Evolutionary conservation across 768 basidiomycete species (phyloP).

Genomic region (Leccinum rimulosum): DNA sequence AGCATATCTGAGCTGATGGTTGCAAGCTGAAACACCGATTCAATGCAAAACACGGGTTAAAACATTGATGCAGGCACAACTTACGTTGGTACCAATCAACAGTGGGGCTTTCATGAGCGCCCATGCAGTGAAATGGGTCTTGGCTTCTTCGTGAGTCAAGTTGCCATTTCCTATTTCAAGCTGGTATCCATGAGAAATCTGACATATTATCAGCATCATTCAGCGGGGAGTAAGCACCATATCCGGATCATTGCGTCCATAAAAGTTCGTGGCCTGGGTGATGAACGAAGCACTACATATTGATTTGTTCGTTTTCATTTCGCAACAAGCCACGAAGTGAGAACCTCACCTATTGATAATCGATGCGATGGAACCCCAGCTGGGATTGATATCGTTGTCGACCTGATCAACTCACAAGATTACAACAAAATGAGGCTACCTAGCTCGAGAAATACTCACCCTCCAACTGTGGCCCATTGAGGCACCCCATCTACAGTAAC

Average conservation of each 20-base stretch:
- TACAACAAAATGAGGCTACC: not conserved
- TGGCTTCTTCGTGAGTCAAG: slow-evolving; percentile 59
- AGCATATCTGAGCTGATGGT: slow-evolving; percentile 48
- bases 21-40: slow-evolving; percentile 40
- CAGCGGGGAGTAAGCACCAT: slow-evolving; percentile 39
- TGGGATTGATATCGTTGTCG: slow-evolving; percentile 28
- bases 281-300: slow-evolving; percentile 57
- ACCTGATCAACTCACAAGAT: slow-evolving; percentile 9
- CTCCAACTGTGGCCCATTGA: slow-evolving; percentile 40
- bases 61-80: slow-evolving; percentile 12
- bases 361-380: slow-evolving; percentile 49
- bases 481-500: slow-evolving; percentile 33
- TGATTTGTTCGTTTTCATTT: not conserved
- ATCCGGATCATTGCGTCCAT: slow-evolving; percentile 64
- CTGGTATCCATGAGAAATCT: slow-evolving; percentile 27
- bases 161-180: slow-evolving; percentile 64
- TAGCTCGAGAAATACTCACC: slow-evolving; percentile 29
- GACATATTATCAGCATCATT: not conserved
- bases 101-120: slow-evolving; percentile 66
- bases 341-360: slow-evolving; percentile 52
- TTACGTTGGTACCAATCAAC: slow-evolving; percentile 58
- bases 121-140: slow-evolving; percentile 71
- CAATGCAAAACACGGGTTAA: not conserved
- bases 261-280: slow-evolving; percentile 59
- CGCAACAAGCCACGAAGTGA: not conserved